phyloP scores from a whole-genome alignment of 1,139 yeast genomes.

The Pichia sp. region DNA sequence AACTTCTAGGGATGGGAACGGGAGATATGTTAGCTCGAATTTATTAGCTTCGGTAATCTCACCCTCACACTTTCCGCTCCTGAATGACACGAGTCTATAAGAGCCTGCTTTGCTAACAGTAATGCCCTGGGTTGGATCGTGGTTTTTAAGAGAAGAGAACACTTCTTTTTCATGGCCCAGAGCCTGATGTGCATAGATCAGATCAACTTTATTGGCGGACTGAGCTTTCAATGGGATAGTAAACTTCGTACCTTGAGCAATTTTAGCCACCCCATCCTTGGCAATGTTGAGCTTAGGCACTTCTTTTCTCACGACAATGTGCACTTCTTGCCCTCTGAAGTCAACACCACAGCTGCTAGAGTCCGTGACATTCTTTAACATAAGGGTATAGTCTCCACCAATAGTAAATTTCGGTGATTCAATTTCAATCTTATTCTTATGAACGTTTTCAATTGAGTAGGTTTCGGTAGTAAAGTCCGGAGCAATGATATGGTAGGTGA shows the following conservation, averaged over 20 bases:
- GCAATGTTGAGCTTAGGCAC: constrained; percentile 38
- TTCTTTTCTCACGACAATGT: constrained; percentile 57
- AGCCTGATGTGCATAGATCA: constrained; percentile 34
- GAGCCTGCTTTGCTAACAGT: constrained; percentile 51
- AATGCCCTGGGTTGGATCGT: constrained; percentile 32
- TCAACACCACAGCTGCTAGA: constrained; percentile 68
- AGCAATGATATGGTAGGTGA: constrained; percentile 60
- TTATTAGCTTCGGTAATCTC: constrained; percentile 32
- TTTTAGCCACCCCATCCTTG: constrained; percentile 29
- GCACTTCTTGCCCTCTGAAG: constrained; percentile 51
- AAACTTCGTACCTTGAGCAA: constrained; percentile 56
- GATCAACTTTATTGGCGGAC: constrained; percentile 38
- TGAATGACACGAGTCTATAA: constrained; percentile 51
- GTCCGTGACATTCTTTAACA: constrained; percentile 62
- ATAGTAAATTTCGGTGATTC: constrained; percentile 44
- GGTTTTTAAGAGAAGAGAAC: constrained; percentile 15
- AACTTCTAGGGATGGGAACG: constrained; percentile 45
- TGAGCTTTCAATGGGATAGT: constrained; percentile 48
- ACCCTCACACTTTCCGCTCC: constrained; percentile 69
- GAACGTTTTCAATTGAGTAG: constrained; percentile 37
- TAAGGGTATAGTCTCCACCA: constrained; percentile 68
- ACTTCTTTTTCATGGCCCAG: constrained; percentile 22
- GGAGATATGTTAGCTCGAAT: constrained; percentile 43
- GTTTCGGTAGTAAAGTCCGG: constrained; percentile 39
- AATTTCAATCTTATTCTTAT: constrained; percentile 34